A percentile compares a stretch with the other conserved stretches of the same genome.
Conservation (phyloP, 495 filamentous ascomycete genomes). For the Hypoxylon fuscum region DNA sequence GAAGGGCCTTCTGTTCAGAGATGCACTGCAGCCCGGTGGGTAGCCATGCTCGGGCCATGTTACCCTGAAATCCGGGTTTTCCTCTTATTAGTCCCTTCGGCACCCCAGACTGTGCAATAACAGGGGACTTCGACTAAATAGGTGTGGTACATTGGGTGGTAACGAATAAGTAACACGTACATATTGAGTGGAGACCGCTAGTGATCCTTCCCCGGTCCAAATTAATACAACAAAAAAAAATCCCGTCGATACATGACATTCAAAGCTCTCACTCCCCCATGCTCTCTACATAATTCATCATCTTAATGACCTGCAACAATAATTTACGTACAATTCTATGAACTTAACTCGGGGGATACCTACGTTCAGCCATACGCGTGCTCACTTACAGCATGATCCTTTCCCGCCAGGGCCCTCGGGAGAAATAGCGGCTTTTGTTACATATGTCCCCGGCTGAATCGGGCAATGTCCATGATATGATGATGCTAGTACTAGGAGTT, state of each 20-base stretch:
- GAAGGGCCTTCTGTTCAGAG: constrained; percentile 28
- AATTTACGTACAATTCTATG: no score
- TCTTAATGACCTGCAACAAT: no score
- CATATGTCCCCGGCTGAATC: neutral
- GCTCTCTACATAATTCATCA: neutral
- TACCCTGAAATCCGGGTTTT: constrained; percentile 41
- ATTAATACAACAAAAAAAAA: constrained; percentile 9
- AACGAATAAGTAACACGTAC: neutral
- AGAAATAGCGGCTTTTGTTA: no score
- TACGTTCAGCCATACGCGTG: no score
- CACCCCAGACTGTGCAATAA: constrained; percentile 38
- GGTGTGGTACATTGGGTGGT: neutral
- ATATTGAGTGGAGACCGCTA: neutral
- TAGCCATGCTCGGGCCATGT: constrained; percentile 24
- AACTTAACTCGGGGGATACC: no score
- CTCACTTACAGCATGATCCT: no score
- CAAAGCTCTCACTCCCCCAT: neutral
- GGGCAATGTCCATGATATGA: constrained; percentile 5
- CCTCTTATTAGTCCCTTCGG: constrained; percentile 37
- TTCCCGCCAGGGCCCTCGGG: no score
- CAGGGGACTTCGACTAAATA: constrained; percentile 19
- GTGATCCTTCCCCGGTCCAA: constrained; percentile 19
- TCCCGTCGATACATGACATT: constrained; percentile 9
- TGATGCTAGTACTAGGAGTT: neutral
- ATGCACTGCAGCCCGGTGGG: constrained; percentile 41